Evolutionary conservation across 75 land plant genomes (phyloP).

Genomic region (Pinus taeda): DNA sequence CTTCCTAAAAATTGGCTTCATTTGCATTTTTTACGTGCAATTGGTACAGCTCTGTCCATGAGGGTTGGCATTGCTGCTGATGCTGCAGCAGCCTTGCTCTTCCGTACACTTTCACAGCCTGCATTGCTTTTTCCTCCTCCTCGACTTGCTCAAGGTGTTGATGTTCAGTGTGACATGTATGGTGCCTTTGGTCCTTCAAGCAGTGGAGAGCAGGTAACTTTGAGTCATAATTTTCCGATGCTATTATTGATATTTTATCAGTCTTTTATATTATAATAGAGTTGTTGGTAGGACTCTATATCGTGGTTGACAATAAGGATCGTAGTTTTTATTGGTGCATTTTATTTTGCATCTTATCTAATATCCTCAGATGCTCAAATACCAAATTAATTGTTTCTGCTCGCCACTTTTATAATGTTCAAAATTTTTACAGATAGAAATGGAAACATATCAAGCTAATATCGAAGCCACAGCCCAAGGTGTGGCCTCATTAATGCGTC

Average conservation of each 20-base stretch:
- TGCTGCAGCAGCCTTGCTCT: conserved; percentile 95
- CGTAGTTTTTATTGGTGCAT: background rate
- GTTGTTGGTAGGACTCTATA: background rate
- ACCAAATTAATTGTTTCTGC: too few species aligned
- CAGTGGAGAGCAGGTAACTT: conserved; percentile 12
- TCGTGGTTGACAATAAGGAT: background rate
- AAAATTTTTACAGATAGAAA: conserved; percentile 38
- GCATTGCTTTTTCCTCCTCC: conserved; percentile 84
- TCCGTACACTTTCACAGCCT: conserved; percentile 88
- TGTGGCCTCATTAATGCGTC: conserved; percentile 86
- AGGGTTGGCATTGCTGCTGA: conserved; percentile 88
- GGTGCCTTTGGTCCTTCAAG: conserved; percentile 22
- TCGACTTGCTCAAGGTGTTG: conserved; percentile 78
- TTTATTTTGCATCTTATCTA: background rate
- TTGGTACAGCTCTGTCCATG: conserved; percentile 94
- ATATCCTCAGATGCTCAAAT: too few species aligned
- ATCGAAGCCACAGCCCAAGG: conserved; percentile 94
- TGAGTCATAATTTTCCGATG: background rate
- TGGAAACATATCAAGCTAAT: conserved; percentile 61
- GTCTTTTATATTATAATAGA: conserved; percentile 4
- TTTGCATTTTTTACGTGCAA: conserved; percentile 84
- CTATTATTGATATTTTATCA: background rate
- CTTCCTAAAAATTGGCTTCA: conserved; percentile 94
- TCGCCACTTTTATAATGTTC: background rate
- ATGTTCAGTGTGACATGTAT: conserved; percentile 48